phyloP scores from a whole-genome alignment of 2,329 filamentous ascomycete species.

The Colletotrichum theobromicola region DNA sequence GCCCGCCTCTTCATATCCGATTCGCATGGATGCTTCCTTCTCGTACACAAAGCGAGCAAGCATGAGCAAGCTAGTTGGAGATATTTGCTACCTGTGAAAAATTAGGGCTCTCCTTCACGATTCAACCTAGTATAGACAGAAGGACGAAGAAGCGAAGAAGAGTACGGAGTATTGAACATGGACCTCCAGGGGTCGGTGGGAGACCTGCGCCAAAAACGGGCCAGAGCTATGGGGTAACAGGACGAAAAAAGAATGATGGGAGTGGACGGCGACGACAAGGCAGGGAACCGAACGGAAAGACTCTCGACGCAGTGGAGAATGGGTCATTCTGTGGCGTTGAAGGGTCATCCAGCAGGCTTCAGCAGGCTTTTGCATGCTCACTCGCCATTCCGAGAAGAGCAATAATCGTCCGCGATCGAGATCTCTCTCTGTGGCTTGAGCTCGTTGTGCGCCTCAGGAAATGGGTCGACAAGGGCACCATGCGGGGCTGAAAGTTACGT shows the following conservation, averaged over 20 bases:
- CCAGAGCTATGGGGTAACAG: background rate
- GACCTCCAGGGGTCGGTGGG: background rate
- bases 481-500: background rate
- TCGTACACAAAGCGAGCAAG: background rate
- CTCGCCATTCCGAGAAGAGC: conserved; percentile 8
- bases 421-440: conserved; percentile 16
- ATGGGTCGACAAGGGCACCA: background rate
- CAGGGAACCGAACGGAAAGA: background rate
- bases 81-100: background rate
- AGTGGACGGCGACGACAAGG: background rate
- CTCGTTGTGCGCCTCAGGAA: background rate
- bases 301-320: conserved; percentile 1
- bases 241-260: background rate
- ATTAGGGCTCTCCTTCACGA: too few relatives aligned
- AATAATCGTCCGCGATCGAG: conserved; percentile 16
- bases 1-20: background rate
- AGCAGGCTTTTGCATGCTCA: conserved; percentile 4
- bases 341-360: background rate
- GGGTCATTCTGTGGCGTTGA: conserved; percentile 2
- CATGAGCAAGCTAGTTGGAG: background rate
- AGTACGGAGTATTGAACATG: background rate
- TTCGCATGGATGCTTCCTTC: background rate
- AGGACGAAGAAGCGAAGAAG: background rate
- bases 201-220: background rate
- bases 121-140: background rate